Conservation (phyloP, 768 basidiomycete species). For the Lepiota venenata region DNA sequence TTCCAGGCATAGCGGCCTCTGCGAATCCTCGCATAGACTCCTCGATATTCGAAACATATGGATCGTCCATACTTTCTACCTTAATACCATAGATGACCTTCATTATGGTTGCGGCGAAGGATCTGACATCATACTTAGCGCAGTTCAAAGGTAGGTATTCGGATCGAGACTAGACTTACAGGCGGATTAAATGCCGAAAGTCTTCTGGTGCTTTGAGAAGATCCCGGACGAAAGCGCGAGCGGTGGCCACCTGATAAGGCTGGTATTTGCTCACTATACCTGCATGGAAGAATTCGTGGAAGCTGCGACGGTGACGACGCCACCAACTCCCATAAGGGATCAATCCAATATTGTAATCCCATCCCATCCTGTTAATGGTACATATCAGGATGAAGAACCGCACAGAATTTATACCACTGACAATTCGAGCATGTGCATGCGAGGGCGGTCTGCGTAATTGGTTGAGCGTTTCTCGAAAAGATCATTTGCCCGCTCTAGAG, state of each 20-base stretch:
- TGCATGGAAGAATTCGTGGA: conserved; percentile 12
- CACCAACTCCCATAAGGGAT: conserved; percentile 9
- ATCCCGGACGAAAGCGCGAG: background rate
- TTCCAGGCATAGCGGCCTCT: background rate
- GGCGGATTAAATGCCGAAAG: background rate
- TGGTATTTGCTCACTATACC: conserved; percentile 2
- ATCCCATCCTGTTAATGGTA: conserved; percentile 13
- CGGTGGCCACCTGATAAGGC: conserved; percentile 1
- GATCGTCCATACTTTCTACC: conserved; percentile 4
- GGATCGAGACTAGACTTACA: background rate
- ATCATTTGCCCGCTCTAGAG: conserved; percentile 10
- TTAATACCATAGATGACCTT: background rate
- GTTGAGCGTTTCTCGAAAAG: conserved; percentile 15
- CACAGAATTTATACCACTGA: conserved; percentile 18
- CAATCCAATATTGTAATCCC: conserved; percentile 1
- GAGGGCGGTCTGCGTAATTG: conserved; percentile 21
- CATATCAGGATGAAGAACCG: background rate
- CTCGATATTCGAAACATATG: background rate
- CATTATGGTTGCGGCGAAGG: background rate
- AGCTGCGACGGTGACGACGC: conserved; percentile 11
- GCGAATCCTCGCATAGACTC: background rate
- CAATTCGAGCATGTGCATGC: conserved; percentile 48
- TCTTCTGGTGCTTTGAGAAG: conserved; percentile 8
- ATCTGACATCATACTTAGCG: background rate
- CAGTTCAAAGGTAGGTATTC: background rate